These are phyloP conservation scores for Septoria linicola DNA, from an alignment of 2,329 filamentous ascomycete species.

Conservation along the genomic window DNA sequence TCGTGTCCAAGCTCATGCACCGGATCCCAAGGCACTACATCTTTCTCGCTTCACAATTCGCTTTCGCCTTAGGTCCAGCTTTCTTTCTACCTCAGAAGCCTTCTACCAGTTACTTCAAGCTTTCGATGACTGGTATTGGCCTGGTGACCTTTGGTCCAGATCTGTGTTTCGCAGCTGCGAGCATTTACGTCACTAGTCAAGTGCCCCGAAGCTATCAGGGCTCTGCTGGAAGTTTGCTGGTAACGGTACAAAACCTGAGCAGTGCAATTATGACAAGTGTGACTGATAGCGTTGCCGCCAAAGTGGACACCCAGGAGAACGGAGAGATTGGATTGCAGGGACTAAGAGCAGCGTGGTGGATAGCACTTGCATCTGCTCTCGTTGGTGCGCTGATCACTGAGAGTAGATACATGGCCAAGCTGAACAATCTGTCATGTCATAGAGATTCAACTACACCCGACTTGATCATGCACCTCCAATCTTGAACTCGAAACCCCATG, in stretches of 20 bases:
- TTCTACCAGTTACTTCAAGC: conserved; percentile 46
- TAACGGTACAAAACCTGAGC: conserved; percentile 50
- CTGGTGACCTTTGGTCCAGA: conserved; percentile 51
- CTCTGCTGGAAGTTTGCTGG: conserved; percentile 47
- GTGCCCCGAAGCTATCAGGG: conserved; percentile 51
- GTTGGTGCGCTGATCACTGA: conserved; percentile 30
- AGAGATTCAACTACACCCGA: too few species aligned
- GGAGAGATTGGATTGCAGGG: conserved; percentile 32
- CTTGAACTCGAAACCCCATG: too few species aligned
- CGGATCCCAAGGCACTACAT: conserved; percentile 49
- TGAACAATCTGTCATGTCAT: too few species aligned
- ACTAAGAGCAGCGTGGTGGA: conserved; percentile 35
- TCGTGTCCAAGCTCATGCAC: conserved; percentile 50
- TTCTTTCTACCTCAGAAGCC: conserved; percentile 46
- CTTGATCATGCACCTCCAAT: too few species aligned
- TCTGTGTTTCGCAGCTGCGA: conserved; percentile 49
- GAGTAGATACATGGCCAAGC: too few species aligned
- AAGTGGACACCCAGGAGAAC: conserved; percentile 28
- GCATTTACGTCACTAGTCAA: conserved; percentile 51
- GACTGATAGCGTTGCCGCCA: conserved; percentile 31
- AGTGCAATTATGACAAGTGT: conserved; percentile 44
- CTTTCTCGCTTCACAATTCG: conserved; percentile 46
- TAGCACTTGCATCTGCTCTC: conserved; percentile 28
- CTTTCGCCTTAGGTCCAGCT: conserved; percentile 41
- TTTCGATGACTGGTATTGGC: conserved; percentile 47